Evolutionary conservation across 2,329 filamentous ascomycete genomes (phyloP), one percentile per base, ranked within the genome.

Genomic region (Ascochyta viciae-villosae): DNA sequence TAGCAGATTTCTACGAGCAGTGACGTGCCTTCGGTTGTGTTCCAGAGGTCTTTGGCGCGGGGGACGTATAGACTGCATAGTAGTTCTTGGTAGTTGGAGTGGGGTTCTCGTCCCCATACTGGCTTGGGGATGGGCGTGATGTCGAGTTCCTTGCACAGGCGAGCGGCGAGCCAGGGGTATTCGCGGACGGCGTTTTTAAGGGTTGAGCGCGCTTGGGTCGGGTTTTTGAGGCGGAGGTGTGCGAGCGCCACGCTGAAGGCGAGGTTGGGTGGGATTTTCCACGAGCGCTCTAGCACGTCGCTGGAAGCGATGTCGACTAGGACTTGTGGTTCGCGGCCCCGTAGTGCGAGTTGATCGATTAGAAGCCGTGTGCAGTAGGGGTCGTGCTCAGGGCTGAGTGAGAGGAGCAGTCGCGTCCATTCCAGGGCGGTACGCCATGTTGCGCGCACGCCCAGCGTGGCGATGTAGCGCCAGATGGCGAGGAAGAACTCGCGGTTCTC

Each of bases 401-500:
- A 85, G 27, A 96, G 82, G 9, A 97, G 80, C 6, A 98, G 78
- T 77, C 95, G 96, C 6, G 91, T 85, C 93, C 95, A 99, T 75
- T 98, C 95, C 43, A 96, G 87, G 0, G 92, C 92, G 0, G 95
- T 98, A 42, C 92, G 85, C 82, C 92, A 96, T 1, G 94, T 97
- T n/a, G 93, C 92, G 66, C 96, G 94, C 77, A 92, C 88, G 15
- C 92, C 84, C 22, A 99, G 81, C 63, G 91, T 95, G 65, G 85
- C 86, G 66, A 98, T 89, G 68, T 97, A 97, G 64, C 93, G 87
- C 81, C 92, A 96, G 8, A 88, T 90, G 1, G 92, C 90, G 33
- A 98, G 85, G 88, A 91, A 96, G 61, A 99, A 87, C 74, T 98
- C 94, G 39, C 95, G 85, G 74, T 98, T 98, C 74, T 96, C 93